These are phyloP conservation scores for Pseudotulostoma volvatum DNA, from an alignment of 495 filamentous ascomycete species.

Conservation along the genomic window DNA sequence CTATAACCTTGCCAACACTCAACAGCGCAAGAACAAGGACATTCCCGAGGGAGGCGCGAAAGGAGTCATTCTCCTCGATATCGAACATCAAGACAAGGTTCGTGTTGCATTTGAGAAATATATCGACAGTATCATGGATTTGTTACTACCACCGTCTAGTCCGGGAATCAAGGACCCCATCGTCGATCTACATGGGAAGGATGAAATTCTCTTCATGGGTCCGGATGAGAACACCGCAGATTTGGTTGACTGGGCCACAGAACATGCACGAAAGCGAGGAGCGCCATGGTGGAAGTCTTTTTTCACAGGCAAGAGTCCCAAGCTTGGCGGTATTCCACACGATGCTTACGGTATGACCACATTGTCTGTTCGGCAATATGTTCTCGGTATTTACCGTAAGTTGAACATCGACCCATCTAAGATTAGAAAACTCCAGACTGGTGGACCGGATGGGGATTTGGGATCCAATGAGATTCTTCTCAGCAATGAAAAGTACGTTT, in stretches of 20 bases:
- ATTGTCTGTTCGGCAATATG: slow-evolving; percentile 84
- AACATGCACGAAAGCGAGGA: slow-evolving; percentile 73
- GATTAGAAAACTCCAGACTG: slow-evolving; percentile 88
- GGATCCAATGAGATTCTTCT: slow-evolving; percentile 96
- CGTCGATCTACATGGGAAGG: slow-evolving; percentile 80
- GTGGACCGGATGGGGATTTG: slow-evolving; percentile 90
- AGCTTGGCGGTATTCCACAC: slow-evolving; percentile 89
- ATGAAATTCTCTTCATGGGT: slow-evolving; percentile 96
- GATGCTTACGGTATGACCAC: slow-evolving; percentile 97
- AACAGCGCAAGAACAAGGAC: slow-evolving; percentile 99
- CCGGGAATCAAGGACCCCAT: slow-evolving; percentile 98
- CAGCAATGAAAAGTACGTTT: slow-evolving; percentile 82
- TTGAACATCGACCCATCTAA: slow-evolving; percentile 66
- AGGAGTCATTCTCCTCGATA: slow-evolving; percentile 89
- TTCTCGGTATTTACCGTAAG: slow-evolving; percentile 94
- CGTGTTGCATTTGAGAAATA: slow-evolving; percentile 95
- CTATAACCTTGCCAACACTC: slow-evolving; percentile 93
- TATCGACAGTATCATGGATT: slow-evolving; percentile 93
- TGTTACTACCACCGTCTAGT: slow-evolving; percentile 73
- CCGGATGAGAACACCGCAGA: slow-evolving; percentile 98
- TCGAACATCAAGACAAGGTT: slow-evolving; percentile 82
- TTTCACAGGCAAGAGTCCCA: slow-evolving; percentile 96
- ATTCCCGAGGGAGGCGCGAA: slow-evolving; percentile 99
- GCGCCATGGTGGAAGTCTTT: slow-evolving; percentile 99
- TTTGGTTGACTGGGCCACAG: slow-evolving; percentile 93